Percentiles rank a stretch among this genome's conserved stretches.
Conservation (phyloP, 495 filamentous ascomycete species). For the Eremomyces bilateralis region DNA sequence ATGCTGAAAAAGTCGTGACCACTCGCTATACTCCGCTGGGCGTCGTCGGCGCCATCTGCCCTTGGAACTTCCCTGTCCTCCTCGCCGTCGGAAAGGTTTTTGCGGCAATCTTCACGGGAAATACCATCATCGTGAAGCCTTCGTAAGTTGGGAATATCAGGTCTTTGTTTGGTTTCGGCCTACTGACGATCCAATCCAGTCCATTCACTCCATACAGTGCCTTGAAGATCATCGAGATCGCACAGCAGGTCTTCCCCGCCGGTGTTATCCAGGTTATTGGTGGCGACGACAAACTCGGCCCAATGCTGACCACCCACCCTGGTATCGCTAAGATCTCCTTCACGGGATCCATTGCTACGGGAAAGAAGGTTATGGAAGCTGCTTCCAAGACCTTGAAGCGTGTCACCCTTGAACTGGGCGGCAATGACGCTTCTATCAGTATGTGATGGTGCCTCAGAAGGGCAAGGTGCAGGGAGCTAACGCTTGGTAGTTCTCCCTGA, state of each 20-base stretch:
- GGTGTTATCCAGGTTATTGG: constrained; percentile 46
- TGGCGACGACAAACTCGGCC: constrained; percentile 42
- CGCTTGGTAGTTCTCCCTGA: constrained; percentile 43
- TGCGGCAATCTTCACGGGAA: constrained; percentile 34
- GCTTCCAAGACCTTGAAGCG: constrained; percentile 40
- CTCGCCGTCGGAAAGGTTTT: constrained; percentile 32
- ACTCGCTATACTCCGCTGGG: constrained; percentile 16
- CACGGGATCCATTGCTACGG: constrained; percentile 42
- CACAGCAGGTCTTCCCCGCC: constrained; percentile 34
- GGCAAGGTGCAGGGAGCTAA: no score
- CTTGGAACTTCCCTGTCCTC: constrained; percentile 41
- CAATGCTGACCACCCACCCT: constrained; percentile 32
- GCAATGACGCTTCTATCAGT: constrained; percentile 47
- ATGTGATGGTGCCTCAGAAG: no score
- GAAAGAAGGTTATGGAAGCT: constrained; percentile 38
- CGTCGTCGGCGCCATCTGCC: constrained; percentile 22
- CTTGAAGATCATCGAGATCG: constrained; percentile 41
- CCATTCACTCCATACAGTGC: constrained; percentile 42
- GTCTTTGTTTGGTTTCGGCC: neutral
- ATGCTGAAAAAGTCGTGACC: constrained; percentile 17
- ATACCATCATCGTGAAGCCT: constrained; percentile 41
- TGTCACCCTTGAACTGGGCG: constrained; percentile 38
- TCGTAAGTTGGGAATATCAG: constrained; percentile 12
- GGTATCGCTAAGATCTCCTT: constrained; percentile 47
- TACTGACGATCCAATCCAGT: neutral